These are phyloP conservation scores for Asterophora parasitica DNA, from an alignment of 768 basidiomycete genomes.

Conservation along the genomic window DNA sequence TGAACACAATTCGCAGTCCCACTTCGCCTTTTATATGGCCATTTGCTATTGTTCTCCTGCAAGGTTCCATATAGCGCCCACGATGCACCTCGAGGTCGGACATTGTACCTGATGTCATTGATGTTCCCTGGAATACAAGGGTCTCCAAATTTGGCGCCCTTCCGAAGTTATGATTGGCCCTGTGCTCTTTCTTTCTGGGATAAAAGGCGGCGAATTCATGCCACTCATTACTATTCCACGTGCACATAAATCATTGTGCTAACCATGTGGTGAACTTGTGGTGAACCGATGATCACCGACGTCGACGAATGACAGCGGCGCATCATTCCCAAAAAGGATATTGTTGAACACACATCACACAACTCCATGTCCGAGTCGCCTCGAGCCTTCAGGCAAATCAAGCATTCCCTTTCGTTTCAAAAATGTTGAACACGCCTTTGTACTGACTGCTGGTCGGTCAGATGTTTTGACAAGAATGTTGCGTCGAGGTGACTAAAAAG, in stretches of 20 bases:
- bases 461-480: too few species aligned
- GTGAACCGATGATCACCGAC: too few species aligned
- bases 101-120: neutral
- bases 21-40: neutral
- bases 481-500: too few species aligned
- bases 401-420: neutral
- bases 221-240: too few species aligned
- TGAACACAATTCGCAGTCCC: too few species aligned
- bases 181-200: neutral
- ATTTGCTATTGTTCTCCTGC: neutral
- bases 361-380: neutral
- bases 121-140: slow-evolving; percentile 6
- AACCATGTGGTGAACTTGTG: too few species aligned
- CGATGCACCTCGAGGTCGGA: too few species aligned
- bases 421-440: neutral
- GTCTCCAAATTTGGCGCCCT: neutral
- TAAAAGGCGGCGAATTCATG: too few species aligned
- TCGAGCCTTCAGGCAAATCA: neutral
- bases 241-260: too few species aligned
- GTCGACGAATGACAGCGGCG: too few species aligned
- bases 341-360: neutral
- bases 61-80: neutral
- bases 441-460: neutral
- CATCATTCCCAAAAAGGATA: slow-evolving; percentile 9
- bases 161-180: neutral